phyloP scores from a whole-genome alignment of 176 grass and related monocot species.

The Ananas comosus region DNA sequence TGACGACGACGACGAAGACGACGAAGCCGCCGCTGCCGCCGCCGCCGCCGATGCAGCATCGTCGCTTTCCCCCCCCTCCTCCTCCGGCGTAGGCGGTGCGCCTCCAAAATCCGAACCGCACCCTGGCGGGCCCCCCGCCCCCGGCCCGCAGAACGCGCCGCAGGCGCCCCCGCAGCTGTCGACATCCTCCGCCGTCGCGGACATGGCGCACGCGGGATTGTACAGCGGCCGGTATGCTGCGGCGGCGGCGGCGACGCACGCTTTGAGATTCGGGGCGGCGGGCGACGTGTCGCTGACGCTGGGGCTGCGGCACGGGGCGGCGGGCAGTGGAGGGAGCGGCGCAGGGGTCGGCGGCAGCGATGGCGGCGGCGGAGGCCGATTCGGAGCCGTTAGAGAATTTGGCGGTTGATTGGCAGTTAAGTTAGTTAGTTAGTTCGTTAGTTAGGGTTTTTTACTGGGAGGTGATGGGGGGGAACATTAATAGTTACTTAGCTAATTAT shows the following conservation, averaged over 20 bases:
- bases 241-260: not conserved
- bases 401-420: constrained; percentile 49
- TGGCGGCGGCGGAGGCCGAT: constrained; percentile 46
- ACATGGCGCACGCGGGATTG: too few species aligned
- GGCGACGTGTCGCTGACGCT: constrained; percentile 91
- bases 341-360: constrained; percentile 48
- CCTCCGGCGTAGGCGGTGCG: constrained; percentile 8
- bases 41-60: constrained; percentile 35
- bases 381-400: constrained; percentile 78
- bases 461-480: constrained; percentile 4
- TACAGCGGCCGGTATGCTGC: too few species aligned
- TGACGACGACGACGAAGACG: constrained; percentile 23
- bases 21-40: constrained; percentile 25
- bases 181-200: too few species aligned
- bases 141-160: constrained; percentile 22
- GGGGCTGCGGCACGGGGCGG: constrained; percentile 71
- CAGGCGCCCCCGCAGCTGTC: not conserved
- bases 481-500: not conserved
- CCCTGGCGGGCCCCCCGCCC: constrained; percentile 19
- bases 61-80: constrained; percentile 30
- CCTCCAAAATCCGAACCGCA: constrained; percentile 48
- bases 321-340: constrained; percentile 19
- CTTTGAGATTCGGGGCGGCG: constrained; percentile 46
- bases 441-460: constrained; percentile 6
- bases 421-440: constrained; percentile 1